Conservation (phyloP, 2,329 filamentous ascomycete genomes). For the Rugonectria rugulosa region DNA sequence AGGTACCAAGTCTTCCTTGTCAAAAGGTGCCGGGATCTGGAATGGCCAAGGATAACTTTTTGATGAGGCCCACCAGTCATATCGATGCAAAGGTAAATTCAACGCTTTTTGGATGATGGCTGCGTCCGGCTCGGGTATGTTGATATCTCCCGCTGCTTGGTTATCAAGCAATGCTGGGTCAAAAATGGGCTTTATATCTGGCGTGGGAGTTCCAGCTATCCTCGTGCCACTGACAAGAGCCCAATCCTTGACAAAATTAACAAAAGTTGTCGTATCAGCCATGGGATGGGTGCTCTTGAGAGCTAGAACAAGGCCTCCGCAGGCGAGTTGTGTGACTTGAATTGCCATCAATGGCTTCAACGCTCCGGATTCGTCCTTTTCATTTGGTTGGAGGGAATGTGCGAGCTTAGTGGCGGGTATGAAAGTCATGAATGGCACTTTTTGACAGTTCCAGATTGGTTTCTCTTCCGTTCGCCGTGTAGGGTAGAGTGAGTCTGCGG, state of each 20-base stretch:
- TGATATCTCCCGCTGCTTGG: conserved; percentile 27
- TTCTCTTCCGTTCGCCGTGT: neutral
- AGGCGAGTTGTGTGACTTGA: conserved; percentile 31
- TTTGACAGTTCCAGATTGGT: conserved; percentile 24
- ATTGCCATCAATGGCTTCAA: conserved; percentile 26
- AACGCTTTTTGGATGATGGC: conserved; percentile 9
- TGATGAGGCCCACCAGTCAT: conserved; percentile 35
- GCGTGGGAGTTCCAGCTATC: neutral
- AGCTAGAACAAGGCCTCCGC: conserved; percentile 31
- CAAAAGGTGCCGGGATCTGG: conserved; percentile 10
- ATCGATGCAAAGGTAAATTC: conserved; percentile 32
- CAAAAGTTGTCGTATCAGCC: conserved; percentile 32
- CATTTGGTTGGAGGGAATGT: neutral
- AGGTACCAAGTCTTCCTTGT: conserved; percentile 1
- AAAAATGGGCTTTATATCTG: neutral
- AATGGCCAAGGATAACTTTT: conserved; percentile 25
- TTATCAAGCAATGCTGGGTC: conserved; percentile 26
- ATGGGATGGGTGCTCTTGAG: conserved; percentile 33
- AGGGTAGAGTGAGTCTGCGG: conserved; percentile 23
- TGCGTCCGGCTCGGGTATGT: conserved; percentile 15
- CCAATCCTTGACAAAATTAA: conserved; percentile 35
- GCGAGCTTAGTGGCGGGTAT: conserved; percentile 5
- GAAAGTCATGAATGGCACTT: conserved; percentile 14
- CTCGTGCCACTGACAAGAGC: conserved; percentile 13
- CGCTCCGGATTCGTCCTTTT: neutral